These are phyloP conservation scores for Nakazawaea ernobii DNA, from an alignment of 805 yeast genomes.

Conservation along the genomic window DNA sequence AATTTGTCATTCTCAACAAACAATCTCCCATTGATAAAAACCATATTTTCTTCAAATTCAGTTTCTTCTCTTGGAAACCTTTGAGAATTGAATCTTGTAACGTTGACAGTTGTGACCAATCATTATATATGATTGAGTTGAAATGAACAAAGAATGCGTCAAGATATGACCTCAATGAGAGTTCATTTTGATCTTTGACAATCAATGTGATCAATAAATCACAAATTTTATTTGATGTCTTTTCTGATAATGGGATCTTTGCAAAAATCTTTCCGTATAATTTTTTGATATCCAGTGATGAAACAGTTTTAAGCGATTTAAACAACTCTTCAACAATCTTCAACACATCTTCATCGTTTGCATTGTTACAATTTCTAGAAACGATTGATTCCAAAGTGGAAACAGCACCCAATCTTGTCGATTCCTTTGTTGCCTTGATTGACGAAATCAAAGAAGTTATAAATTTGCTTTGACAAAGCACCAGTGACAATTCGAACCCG, in stretches of 20 bases:
- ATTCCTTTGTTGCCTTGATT: conserved; percentile 65
- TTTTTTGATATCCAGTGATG: conserved; percentile 61
- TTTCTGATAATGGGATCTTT: conserved; percentile 19
- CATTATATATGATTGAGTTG: conserved; percentile 21
- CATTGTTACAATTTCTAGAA: conserved; percentile 14
- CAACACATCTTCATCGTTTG: conserved; percentile 22
- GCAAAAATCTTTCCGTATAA: conserved; percentile 41
- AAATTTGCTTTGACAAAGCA: conserved; percentile 37
- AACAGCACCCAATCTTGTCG: conserved; percentile 47
- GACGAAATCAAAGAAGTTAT: conserved; percentile 45
- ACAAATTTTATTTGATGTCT: conserved; percentile 33
- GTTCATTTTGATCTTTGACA: conserved; percentile 73
- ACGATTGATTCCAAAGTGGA: conserved; percentile 25
- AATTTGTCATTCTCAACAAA: conserved; percentile 14
- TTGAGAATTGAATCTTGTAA: conserved; percentile 32
- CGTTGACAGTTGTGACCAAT: conserved; percentile 14
- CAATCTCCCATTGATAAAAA: conserved; percentile 39
- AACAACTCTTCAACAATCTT: conserved; percentile 47
- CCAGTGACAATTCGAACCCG: conserved; percentile 35
- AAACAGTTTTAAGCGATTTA: conserved; percentile 48
- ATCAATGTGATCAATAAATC: conserved; percentile 44
- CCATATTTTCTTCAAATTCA: conserved; percentile 66
- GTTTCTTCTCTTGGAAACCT: conserved; percentile 65
- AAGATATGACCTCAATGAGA: conserved; percentile 44
- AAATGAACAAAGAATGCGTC: conserved; percentile 44